Evolutionary conservation across 202 grass and related monocot species (phyloP).

Genomic region (Setaria italica): DNA sequence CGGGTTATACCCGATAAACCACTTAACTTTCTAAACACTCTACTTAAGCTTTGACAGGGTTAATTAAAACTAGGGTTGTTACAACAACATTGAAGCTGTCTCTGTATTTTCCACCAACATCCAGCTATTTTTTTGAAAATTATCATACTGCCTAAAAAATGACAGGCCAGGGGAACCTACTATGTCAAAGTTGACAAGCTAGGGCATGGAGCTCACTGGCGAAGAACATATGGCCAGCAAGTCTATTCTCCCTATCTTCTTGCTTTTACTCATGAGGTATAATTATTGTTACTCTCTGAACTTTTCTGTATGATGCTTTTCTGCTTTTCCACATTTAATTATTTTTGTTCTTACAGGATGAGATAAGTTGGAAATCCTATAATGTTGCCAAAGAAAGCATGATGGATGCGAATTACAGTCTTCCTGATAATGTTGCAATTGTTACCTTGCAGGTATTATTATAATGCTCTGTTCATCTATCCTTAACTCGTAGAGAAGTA

Average conservation of each 20-base stretch:
- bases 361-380: slow-evolving; percentile 71
- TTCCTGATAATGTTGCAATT: slow-evolving; percentile 88
- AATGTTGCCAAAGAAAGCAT: slow-evolving; percentile 51
- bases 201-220: slow-evolving; percentile 78
- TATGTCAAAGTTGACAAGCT: slow-evolving; percentile 72
- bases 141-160: not conserved
- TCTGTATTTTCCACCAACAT: not conserved
- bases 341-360: slow-evolving; percentile 59
- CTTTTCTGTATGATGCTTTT: not conserved
- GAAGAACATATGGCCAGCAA: slow-evolving; percentile 78
- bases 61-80: too few species aligned
- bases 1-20: too few species aligned
- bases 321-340: not conserved
- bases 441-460: slow-evolving; percentile 77
- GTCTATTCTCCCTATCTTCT: slow-evolving; percentile 89
- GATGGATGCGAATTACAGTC: slow-evolving; percentile 73
- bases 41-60: too few species aligned
- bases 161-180: slow-evolving; percentile 76
- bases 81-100: not conserved
- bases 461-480: not conserved
- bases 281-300: not conserved
- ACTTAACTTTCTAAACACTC: too few species aligned
- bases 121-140: not conserved
- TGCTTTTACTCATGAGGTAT: slow-evolving; percentile 82
- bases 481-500: not conserved